Percentiles rank a stretch among this genome's conserved stretches.
Conservation (phyloP, 352 stramenopile species). For the Vaucheria bursata region DNA sequence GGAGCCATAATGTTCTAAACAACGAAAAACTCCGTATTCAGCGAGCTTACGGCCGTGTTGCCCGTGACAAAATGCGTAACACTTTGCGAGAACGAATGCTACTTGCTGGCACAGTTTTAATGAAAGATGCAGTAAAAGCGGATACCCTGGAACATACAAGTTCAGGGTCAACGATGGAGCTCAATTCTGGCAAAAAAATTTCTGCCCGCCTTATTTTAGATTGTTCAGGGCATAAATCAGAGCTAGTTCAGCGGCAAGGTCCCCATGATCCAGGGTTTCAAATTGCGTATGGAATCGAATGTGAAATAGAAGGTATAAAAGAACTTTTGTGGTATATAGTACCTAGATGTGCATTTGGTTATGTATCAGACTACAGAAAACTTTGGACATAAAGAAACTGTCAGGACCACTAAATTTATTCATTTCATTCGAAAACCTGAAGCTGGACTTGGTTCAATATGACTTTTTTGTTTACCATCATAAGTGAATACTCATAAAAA, state of each 20-base stretch:
- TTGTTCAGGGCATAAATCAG: slow-evolving; percentile 65
- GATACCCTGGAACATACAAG: slow-evolving; percentile 45
- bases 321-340: too few species aligned
- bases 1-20: slow-evolving; percentile 58
- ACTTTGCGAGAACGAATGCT: slow-evolving; percentile 53
- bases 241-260: slow-evolving; percentile 50
- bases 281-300: slow-evolving; percentile 65
- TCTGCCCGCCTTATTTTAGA: slow-evolving; percentile 63
- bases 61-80: slow-evolving; percentile 51
- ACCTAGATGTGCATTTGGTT: too few species aligned
- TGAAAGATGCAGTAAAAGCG: background rate
- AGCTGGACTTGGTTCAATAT: too few species aligned
- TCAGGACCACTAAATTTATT: too few species aligned
- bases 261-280: slow-evolving; percentile 59
- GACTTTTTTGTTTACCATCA: too few species aligned
- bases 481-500: too few species aligned
- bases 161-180: slow-evolving; percentile 37
- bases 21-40: slow-evolving; percentile 56
- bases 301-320: slow-evolving; percentile 55
- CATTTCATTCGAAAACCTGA: too few species aligned
- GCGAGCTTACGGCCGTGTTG: slow-evolving; percentile 61
- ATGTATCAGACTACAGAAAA: too few species aligned
- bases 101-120: slow-evolving; percentile 3
- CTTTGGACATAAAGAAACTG: too few species aligned
- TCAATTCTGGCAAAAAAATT: slow-evolving; percentile 47